These are phyloP conservation scores for Phytophthora sp. DNA, from an alignment of 352 stramenopile species.

Conservation along the genomic window DNA sequence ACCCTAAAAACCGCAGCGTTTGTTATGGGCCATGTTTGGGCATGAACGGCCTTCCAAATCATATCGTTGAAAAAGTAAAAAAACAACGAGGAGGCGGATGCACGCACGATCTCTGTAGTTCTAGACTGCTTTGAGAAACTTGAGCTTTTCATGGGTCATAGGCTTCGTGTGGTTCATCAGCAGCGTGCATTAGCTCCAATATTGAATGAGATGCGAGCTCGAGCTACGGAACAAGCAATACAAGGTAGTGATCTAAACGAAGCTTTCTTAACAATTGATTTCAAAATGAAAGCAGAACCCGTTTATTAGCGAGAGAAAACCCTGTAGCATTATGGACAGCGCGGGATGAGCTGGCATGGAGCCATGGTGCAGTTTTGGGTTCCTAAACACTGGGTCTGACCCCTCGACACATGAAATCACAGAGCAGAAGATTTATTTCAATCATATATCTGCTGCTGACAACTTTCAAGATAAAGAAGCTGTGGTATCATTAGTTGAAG, in stretches of 20 bases:
- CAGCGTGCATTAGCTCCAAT: background rate
- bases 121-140: background rate
- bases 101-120: background rate
- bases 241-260: background rate
- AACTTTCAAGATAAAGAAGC: background rate
- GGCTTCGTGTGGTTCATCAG: background rate
- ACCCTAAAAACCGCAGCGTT: background rate
- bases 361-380: background rate
- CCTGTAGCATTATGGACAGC: background rate
- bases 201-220: background rate
- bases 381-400: background rate
- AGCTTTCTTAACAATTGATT: slow-evolving; percentile 7
- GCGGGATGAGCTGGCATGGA: slow-evolving; percentile 6
- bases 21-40: background rate
- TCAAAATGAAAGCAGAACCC: slow-evolving; percentile 7
- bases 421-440: slow-evolving; percentile 3
- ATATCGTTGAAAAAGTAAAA: background rate
- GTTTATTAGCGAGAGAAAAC: slow-evolving; percentile 3
- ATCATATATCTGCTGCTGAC: background rate
- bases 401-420: background rate
- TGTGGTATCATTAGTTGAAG: slow-evolving; percentile 31
- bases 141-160: slow-evolving; percentile 7
- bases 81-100: background rate
- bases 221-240: too few species aligned
- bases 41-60: background rate